These are phyloP conservation scores for Tephrocybe sp. DNA, from an alignment of 768 basidiomycete genomes.

Conservation along the genomic window DNA sequence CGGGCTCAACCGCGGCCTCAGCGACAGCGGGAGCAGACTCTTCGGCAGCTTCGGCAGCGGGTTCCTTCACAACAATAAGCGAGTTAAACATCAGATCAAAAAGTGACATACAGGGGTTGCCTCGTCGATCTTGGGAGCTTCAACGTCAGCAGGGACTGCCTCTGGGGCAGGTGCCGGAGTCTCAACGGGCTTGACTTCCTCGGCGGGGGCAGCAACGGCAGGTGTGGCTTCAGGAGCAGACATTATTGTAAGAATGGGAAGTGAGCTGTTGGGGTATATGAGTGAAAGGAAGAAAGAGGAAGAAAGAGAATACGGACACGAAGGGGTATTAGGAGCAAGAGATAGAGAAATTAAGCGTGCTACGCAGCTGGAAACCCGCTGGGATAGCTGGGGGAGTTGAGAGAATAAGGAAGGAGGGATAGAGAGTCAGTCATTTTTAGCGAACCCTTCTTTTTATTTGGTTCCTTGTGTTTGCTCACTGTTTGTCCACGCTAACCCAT, in stretches of 20 bases:
- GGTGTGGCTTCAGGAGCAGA: conserved; percentile 67
- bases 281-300: conserved; percentile 11
- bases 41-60: conserved; percentile 35
- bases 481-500: conserved; percentile 38
- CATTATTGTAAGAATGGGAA: conserved; percentile 72
- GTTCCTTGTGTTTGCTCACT: conserved; percentile 41
- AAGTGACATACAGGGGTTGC: conserved; percentile 22
- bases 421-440: conserved; percentile 39
- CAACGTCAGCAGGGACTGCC: conserved; percentile 53
- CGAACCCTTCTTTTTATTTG: conserved; percentile 44
- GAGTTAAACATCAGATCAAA: background rate
- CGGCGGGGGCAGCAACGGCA: conserved; percentile 44
- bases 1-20: conserved; percentile 12
- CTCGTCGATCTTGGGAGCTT: conserved; percentile 43
- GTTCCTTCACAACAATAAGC: conserved; percentile 17
- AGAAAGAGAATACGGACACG: conserved; percentile 35
- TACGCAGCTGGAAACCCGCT: conserved; percentile 53
- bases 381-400: conserved; percentile 33
- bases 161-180: conserved; percentile 35
- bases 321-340: conserved; percentile 56
- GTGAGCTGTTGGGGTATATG: conserved; percentile 43
- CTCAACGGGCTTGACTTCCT: conserved; percentile 56
- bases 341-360: conserved; percentile 58
- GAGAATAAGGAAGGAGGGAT: conserved; percentile 63
- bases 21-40: conserved; percentile 21